Evolutionary conservation across 768 basidiomycete genomes (phyloP).

Genomic region (Russula olivacea): DNA sequence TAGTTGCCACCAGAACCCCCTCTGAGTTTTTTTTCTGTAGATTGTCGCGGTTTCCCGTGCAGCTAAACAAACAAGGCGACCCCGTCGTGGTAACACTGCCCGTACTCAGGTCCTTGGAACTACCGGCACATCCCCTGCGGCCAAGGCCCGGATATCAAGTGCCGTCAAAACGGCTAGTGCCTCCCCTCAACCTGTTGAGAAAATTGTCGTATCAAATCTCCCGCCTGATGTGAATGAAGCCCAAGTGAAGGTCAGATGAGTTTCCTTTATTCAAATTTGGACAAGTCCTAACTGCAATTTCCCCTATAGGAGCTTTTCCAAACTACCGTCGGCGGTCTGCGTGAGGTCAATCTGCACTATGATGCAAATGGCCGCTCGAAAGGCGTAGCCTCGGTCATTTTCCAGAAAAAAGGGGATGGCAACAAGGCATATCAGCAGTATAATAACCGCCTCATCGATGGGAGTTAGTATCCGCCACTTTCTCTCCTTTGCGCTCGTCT

Average conservation of each 20-base stretch:
- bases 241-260: constrained; percentile 75
- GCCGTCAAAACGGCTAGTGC: constrained; percentile 35
- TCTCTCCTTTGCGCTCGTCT: constrained; percentile 31
- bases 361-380: constrained; percentile 83
- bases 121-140: constrained; percentile 40
- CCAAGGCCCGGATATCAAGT: constrained; percentile 47
- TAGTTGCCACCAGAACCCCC: constrained; percentile 28
- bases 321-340: constrained; percentile 82
- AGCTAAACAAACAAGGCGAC: constrained; percentile 38
- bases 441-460: constrained; percentile 99
- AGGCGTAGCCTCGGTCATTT: constrained; percentile 82
- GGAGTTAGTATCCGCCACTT: constrained; percentile 89
- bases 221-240: constrained; percentile 88
- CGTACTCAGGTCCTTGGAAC: constrained; percentile 60
- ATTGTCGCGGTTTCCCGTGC: constrained; percentile 56
- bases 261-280: neutral
- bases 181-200: constrained; percentile 52
- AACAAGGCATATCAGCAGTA: constrained; percentile 90
- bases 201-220: constrained; percentile 95
- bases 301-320: constrained; percentile 78
- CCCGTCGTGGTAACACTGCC: constrained; percentile 39
- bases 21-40: constrained; percentile 36
- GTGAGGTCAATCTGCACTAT: constrained; percentile 79
- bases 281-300: neutral
- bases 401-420: constrained; percentile 82